phyloP scores from a whole-genome alignment of 1,284 basidiomycete genomes.

The Wallemia ichthyophaga region DNA sequence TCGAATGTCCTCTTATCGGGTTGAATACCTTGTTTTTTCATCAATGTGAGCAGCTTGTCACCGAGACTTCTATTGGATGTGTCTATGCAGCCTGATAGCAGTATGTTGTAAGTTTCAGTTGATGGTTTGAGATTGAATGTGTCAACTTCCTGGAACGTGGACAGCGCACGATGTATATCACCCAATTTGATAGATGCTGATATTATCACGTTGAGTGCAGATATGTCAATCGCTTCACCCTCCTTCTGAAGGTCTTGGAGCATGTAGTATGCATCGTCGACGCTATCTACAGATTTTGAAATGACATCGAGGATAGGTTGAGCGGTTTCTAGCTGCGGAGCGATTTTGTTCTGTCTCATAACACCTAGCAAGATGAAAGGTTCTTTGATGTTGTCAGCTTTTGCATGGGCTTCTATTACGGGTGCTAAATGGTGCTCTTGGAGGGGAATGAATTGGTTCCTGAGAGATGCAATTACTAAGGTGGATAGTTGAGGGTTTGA shows the following conservation, averaged over 20 bases:
- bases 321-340: conserved; percentile 21
- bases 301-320: conserved; percentile 25
- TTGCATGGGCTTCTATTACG: conserved; percentile 31
- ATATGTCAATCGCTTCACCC: conserved; percentile 24
- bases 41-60: conserved; percentile 28
- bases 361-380: conserved; percentile 26
- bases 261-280: conserved; percentile 34
- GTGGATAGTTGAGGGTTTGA: conserved; percentile 36
- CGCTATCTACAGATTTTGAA: conserved; percentile 20
- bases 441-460: conserved; percentile 20
- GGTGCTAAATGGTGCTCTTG: conserved; percentile 40
- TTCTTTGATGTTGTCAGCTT: conserved; percentile 24
- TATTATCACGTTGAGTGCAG: conserved; percentile 33
- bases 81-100: conserved; percentile 31
- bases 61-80: conserved; percentile 26
- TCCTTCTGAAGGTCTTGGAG: conserved; percentile 30
- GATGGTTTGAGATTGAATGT: conserved; percentile 29
- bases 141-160: conserved; percentile 32
- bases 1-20: conserved; percentile 32
- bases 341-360: conserved; percentile 25
- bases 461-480: conserved; percentile 28
- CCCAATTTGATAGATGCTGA: conserved; percentile 28
- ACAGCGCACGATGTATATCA: conserved; percentile 45
- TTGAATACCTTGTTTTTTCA: conserved; percentile 25
- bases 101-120: conserved; percentile 34